Conservation (phyloP, 1,284 basidiomycete genomes). For the Ganoderma leucocontextum region DNA sequence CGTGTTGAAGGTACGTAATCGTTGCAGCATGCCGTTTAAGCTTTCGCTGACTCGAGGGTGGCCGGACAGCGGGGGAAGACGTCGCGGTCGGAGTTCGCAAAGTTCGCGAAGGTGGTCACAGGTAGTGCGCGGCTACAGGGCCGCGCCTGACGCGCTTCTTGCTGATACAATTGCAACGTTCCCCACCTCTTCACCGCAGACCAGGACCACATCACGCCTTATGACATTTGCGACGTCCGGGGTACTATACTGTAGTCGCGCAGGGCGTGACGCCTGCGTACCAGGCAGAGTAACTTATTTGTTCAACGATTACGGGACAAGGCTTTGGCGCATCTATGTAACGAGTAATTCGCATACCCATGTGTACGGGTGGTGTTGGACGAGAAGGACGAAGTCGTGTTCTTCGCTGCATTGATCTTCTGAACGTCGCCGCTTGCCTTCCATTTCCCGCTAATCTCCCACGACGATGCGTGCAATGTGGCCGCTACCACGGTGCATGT, state of each 20-base stretch:
- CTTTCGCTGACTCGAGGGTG: neutral
- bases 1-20: constrained; percentile 48
- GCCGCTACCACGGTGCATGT: neutral
- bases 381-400: neutral
- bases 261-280: constrained; percentile 2
- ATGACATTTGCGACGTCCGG: neutral
- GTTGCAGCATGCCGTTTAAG: constrained; percentile 7
- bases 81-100: constrained; percentile 36
- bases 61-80: constrained; percentile 37
- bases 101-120: constrained; percentile 35
- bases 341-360: neutral
- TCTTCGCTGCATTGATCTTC: neutral
- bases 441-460: neutral
- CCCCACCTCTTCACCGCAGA: constrained; percentile 4
- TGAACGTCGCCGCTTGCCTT: neutral
- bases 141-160: constrained; percentile 7
- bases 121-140: constrained; percentile 23
- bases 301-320: neutral
- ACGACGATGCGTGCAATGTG: constrained; percentile 9
- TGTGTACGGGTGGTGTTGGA: neutral
- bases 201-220: neutral
- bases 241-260: constrained; percentile 3
- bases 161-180: neutral
- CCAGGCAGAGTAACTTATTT: neutral
- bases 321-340: neutral